phyloP scores from a whole-genome alignment of 2,329 filamentous ascomycete genomes.

The Byssochlamys sp. region DNA sequence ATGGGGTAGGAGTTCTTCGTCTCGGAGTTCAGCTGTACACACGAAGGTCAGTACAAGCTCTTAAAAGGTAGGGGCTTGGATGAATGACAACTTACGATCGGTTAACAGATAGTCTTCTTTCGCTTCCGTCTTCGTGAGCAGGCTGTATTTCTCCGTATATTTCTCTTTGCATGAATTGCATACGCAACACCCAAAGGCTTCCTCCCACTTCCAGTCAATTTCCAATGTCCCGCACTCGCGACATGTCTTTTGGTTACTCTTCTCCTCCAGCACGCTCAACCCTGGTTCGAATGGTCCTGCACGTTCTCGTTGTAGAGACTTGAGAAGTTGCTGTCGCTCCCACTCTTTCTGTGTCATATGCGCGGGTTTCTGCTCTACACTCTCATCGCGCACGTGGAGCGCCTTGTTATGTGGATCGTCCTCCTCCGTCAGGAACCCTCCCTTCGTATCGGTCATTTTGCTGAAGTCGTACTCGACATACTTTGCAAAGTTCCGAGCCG shows the following conservation, averaged over 20 bases:
- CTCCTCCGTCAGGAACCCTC: conserved; percentile 80
- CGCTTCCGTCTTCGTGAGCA: conserved; percentile 93
- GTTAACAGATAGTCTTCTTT: conserved; percentile 91
- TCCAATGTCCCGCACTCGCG: conserved; percentile 73
- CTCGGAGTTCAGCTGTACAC: conserved; percentile 68
- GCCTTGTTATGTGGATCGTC: conserved; percentile 86
- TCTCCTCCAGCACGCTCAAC: conserved; percentile 61
- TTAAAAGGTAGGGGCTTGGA: not conserved
- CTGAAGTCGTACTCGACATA: conserved; percentile 97
- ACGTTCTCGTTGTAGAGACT: conserved; percentile 61
- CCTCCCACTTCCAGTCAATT: conserved; percentile 92
- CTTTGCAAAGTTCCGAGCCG: conserved; percentile 79
- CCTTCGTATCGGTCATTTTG: conserved; percentile 95
- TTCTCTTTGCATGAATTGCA: conserved; percentile 84
- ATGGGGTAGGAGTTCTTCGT: conserved; percentile 75
- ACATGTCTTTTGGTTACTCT: conserved; percentile 61
- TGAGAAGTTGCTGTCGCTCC: conserved; percentile 71
- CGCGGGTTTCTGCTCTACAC: conserved; percentile 59
- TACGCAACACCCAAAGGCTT: conserved; percentile 65
- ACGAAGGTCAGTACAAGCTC: conserved; percentile 4
- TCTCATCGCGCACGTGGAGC: conserved; percentile 47
- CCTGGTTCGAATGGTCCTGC: conserved; percentile 81
- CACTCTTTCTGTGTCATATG: conserved; percentile 87
- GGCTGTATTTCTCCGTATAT: conserved; percentile 79
- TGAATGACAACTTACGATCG: conserved; percentile 55